These are phyloP conservation scores for Claviceps arundinis DNA, from an alignment of 2,329 filamentous ascomycete species.

Conservation along the genomic window DNA sequence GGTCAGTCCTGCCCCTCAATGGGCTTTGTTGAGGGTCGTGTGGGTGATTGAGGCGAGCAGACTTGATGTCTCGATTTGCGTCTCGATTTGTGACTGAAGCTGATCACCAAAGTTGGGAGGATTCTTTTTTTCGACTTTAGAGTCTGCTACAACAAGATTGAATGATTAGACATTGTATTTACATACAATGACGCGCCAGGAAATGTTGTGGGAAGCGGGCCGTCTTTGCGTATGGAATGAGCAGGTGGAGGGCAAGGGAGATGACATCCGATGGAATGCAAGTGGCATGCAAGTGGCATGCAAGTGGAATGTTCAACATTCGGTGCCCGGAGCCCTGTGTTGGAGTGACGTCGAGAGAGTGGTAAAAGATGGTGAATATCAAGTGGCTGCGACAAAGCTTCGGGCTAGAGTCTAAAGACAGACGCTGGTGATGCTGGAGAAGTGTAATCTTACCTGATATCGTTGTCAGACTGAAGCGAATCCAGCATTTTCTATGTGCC, in stretches of 20 bases:
- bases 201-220: conserved; percentile 10
- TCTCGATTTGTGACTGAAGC: background rate
- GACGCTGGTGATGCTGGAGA: background rate
- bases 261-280: conserved; percentile 8
- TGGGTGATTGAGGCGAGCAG: background rate
- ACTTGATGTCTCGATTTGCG: too few relatives aligned
- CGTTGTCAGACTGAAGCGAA: background rate
- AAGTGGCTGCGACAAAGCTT: background rate
- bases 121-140: background rate
- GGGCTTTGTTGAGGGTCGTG: background rate
- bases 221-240: conserved; percentile 13
- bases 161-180: conserved; percentile 5
- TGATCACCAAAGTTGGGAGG: background rate
- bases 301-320: background rate
- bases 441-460: conserved; percentile 1
- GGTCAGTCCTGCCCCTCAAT: background rate
- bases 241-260: conserved; percentile 4
- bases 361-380: background rate
- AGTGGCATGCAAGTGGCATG: conserved; percentile 1
- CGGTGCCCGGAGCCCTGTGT: background rate
- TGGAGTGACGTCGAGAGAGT: background rate
- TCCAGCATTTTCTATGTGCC: background rate
- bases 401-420: background rate
- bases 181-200: conserved; percentile 1
- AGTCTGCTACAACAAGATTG: conserved; percentile 2